Conservation (phyloP, 495 filamentous ascomycete species). For the Tetracladium setigerum region DNA sequence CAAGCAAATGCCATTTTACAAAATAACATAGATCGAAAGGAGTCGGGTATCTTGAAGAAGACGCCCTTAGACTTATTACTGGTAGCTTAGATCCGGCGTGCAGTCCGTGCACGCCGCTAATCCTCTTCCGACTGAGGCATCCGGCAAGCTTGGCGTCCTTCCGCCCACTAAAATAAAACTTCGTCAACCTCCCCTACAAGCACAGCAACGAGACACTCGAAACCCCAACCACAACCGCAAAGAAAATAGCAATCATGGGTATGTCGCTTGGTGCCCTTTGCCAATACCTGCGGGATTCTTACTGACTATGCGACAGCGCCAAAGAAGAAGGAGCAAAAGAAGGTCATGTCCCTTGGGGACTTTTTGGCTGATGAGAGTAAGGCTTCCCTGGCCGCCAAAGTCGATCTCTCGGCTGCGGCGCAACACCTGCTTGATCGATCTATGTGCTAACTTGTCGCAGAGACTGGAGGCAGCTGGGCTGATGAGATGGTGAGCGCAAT, state of each 20-base stretch:
- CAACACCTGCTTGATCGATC: conserved; percentile 7
- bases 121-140: too few relatives aligned
- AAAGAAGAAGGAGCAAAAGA: conserved; percentile 75
- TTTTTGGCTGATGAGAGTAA: conserved; percentile 85
- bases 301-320: conserved; percentile 58
- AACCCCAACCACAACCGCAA: conserved; percentile 11
- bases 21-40: too few relatives aligned
- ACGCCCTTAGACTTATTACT: too few relatives aligned
- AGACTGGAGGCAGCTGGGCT: conserved; percentile 82
- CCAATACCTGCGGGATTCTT: conserved; percentile 9
- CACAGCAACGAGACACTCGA: too few relatives aligned
- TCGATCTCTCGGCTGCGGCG: conserved; percentile 2
- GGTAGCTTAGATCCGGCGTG: too few relatives aligned
- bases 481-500: conserved; percentile 75
- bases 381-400: conserved; percentile 11
- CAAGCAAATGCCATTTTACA: too few relatives aligned
- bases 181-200: too few relatives aligned
- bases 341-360: conserved; percentile 85
- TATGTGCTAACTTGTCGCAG: conserved; percentile 44
- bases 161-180: too few relatives aligned
- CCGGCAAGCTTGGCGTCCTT: too few relatives aligned
- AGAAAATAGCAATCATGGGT: conserved; percentile 80
- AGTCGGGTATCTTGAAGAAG: too few relatives aligned
- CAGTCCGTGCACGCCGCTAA: too few relatives aligned
- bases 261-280: conserved; percentile 26